These are phyloP conservation scores for Phlyctochytrium arcticum DNA, from an alignment of 192 early-diverging fungal genomes.

Conservation along the genomic window DNA sequence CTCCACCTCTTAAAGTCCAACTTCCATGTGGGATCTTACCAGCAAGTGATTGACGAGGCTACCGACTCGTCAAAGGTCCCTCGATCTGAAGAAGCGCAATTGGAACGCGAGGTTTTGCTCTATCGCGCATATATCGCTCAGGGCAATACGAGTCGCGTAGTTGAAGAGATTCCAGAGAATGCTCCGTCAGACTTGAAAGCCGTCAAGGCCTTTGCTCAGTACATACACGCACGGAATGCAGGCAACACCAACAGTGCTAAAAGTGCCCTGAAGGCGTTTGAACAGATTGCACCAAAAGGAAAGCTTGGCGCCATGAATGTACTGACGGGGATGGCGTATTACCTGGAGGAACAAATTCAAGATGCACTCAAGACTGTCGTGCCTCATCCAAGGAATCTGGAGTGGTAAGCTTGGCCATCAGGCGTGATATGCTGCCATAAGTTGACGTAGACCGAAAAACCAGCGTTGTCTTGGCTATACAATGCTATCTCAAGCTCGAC, in stretches of 20 bases:
- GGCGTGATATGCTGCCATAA: neutral
- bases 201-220: conserved; percentile 60
- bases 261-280: conserved; percentile 43
- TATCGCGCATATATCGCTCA: conserved; percentile 81
- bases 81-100: conserved; percentile 7
- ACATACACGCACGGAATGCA: conserved; percentile 22
- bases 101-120: conserved; percentile 62
- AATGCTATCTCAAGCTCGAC: conserved; percentile 73
- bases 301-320: conserved; percentile 49
- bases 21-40: conserved; percentile 65
- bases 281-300: conserved; percentile 46
- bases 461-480: conserved; percentile 73
- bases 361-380: conserved; percentile 72
- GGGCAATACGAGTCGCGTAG: conserved; percentile 52
- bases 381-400: conserved; percentile 67
- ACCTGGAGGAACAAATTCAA: conserved; percentile 54
- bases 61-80: conserved; percentile 33
- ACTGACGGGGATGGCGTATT: conserved; percentile 61
- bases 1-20: conserved; percentile 32
- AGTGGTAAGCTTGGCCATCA: conserved; percentile 63
- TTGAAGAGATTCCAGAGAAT: conserved; percentile 57
- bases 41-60: conserved; percentile 67
- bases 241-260: conserved; percentile 32
- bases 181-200: conserved; percentile 59
- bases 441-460: too few relatives aligned